Conservation (phyloP, 2,329 filamentous ascomycete species). For the Paecilomyces formosus region DNA sequence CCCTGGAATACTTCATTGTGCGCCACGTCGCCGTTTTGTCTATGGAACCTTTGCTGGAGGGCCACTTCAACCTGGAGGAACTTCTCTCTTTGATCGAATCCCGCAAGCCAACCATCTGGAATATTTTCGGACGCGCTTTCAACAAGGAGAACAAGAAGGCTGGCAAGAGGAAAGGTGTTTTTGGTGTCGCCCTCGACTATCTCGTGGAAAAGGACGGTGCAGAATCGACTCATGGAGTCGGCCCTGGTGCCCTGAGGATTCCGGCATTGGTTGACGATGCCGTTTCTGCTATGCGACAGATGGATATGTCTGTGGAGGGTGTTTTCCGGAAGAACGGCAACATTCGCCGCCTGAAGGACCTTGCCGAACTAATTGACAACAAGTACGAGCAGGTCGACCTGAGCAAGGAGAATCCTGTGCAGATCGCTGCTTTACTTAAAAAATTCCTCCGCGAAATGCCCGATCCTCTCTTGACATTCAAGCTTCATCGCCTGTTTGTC, state of each 20-base stretch:
- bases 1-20: conserved; percentile 94
- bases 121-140: conserved; percentile 94
- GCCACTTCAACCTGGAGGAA: conserved; percentile 89
- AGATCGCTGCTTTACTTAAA: conserved; percentile 87
- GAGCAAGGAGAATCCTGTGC: conserved; percentile 81
- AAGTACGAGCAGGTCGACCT: conserved; percentile 81
- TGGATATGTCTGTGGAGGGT: conserved; percentile 98
- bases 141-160: conserved; percentile 66
- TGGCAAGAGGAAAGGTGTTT: conserved; percentile 87
- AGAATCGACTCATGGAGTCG: conserved; percentile 95
- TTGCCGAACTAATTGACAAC: conserved; percentile 77
- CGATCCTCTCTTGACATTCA: conserved; percentile 89
- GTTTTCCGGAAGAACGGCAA: conserved; percentile 99
- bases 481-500: conserved; percentile 86
- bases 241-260: conserved; percentile 80
- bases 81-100: conserved; percentile 88
- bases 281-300: conserved; percentile 89
- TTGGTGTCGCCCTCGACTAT: conserved; percentile 79
- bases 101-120: conserved; percentile 92
- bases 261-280: conserved; percentile 94
- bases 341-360: conserved; percentile 83
- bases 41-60: conserved; percentile 86
- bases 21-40: conserved; percentile 89
- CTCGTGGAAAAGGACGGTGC: conserved; percentile 90
- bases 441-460: conserved; percentile 92